Conservation (phyloP, 306 rosid species). For the Myrica gale region DNA sequence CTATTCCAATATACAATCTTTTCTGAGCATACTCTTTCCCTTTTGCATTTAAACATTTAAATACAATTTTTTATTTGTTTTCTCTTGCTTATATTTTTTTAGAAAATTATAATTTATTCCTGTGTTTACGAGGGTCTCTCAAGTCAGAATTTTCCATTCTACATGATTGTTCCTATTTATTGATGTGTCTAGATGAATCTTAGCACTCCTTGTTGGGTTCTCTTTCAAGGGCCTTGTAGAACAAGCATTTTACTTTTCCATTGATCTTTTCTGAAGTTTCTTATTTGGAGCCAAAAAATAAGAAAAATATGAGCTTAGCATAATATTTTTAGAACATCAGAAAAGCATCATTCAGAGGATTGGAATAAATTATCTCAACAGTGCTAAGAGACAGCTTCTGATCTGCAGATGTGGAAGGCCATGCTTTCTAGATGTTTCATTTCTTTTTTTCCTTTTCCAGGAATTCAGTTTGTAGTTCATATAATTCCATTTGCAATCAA, state of each 20-base stretch:
- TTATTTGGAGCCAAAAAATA: neutral
- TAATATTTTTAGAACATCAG: slow-evolving; percentile 2
- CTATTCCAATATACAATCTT: slow-evolving; percentile 11
- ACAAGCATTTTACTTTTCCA: slow-evolving; percentile 1
- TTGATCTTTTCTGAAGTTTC: slow-evolving; percentile 6
- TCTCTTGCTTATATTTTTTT: neutral
- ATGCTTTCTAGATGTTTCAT: slow-evolving; percentile 1
- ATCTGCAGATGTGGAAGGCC: neutral
- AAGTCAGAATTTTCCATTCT: neutral
- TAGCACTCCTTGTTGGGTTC: neutral
- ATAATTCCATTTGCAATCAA: slow-evolving; percentile 8
- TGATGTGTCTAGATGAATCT: neutral
- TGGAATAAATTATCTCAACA: neutral
- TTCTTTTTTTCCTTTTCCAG: neutral
- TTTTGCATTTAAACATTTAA: neutral
- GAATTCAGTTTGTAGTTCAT: neutral
- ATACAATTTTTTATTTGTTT: neutral
- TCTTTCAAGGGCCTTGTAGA: neutral
- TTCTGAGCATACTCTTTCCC: neutral
- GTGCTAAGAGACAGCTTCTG: neutral
- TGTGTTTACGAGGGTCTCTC: neutral
- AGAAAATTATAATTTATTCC: neutral
- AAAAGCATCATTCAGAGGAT: neutral
- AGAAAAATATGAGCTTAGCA: neutral
- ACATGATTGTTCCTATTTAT: neutral